Evolutionary conservation across 768 basidiomycete species (phyloP), one percentile per base, ranked within the genome.

Genomic region (Daedaleopsis nitida): DNA sequence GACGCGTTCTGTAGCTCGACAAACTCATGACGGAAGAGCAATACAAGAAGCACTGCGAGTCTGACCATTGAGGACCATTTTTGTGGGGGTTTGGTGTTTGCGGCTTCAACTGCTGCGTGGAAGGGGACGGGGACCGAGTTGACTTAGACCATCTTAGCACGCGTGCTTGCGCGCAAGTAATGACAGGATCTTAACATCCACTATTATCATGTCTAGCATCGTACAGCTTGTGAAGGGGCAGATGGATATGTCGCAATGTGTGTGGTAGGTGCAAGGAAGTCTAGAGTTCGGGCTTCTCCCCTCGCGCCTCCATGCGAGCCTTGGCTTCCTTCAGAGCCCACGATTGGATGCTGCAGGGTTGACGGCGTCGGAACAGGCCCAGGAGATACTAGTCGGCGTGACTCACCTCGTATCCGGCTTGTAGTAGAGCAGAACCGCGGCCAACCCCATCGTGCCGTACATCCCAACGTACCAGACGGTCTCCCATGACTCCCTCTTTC

Each of bases 301-400:
- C 94, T n/a, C 94, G 85, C 13, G 89, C 93, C 69, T 94, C 92
- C 91, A 97, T 92, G 64, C 94, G 81, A 58, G 80, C 80, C 75
- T 94, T 93, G 11, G 94, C 94, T 74, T 97, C 94, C 65, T 87
- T 82, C 72, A 95, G 76, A 35, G 95, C 95, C 94, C 95, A 97
- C 1, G 88, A 86, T 76, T 94, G 90, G 76, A 97, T 91, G 72
- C 94, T 97, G 68, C 38, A 60, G 43, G 7, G 7, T 32, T 49
- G 21, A 44, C 47, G 1, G 21, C 2, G 3, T 47, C 8, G 39
- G 34, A 13, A 19, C 1, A 49, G 7, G 38, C 8, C 11, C n/a
- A 12, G 43, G 17, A 13, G 45, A 39, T 52, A 38, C 39, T 52
- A 50, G 37, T 27, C 45, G 35, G 14, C 8, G 19, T 44, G 19